Evolutionary conservation across 257 asterid genomes (phyloP), one percentile per base, ranked within the genome.

Genomic region (Vinca minor): DNA sequence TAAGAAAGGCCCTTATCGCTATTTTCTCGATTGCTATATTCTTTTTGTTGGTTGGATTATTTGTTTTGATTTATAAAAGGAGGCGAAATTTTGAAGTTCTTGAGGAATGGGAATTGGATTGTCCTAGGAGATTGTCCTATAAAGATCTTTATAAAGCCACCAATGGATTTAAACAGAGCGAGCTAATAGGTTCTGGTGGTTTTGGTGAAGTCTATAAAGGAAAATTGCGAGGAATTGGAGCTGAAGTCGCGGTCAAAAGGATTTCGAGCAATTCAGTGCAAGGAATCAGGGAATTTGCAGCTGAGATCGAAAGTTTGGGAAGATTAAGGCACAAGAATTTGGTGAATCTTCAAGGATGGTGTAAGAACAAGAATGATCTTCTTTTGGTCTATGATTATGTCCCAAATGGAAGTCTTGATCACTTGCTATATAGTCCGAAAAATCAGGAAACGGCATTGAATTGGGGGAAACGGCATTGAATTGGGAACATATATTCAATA

Each of bases 281-380:
- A 57, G 96, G 96, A 29, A 72, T 79, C 79, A 77, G 87, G 31
- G 96, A 86, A 75, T 88, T 88, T 36, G 95, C 88, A 0, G 96
- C 96, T 0, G 96, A 88, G 69, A 88, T 88, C 10, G 96, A 88
- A 74, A 73, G 89, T 52, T 58, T 88, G 29, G 95, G 96, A 52
- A 77, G 86, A 58, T 66, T 85, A 44, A 82, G 96, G 65, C 96
- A 88, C 76, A 88, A 84, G 54, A 72, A 88, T 69, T 62, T 88
- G 20, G 90, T 88, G 59, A 79, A 86, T 59, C 95, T 88, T 39
- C 95, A 81, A 54, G 96, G 96, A 26, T 88, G 96, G 95, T 88
- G 96, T 47, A 88, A 88, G 80, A 39, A 77, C 63, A 88, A 79
- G 38, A 78, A 72, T 29, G 86, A 78, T 50, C 95, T 88, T 31